Percentiles rank a stretch among this genome's conserved stretches.
phyloP scores from a whole-genome alignment of 768 basidiomycete species.

The Lentinula aciculospora region DNA sequence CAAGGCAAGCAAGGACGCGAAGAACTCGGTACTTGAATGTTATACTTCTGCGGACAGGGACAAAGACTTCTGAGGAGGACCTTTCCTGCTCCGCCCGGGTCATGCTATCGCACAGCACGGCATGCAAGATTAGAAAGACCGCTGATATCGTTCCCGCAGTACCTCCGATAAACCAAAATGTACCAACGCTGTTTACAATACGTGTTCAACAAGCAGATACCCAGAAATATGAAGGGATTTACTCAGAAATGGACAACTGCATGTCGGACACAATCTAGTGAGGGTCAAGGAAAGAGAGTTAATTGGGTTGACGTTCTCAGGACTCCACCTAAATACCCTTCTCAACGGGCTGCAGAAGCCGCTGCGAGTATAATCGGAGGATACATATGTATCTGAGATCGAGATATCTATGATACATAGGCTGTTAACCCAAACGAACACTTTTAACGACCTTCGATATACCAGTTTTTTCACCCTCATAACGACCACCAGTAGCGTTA shows the following conservation, averaged over 20 bases:
- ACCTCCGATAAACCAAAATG: neutral
- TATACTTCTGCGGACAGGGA: neutral
- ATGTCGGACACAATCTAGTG: neutral
- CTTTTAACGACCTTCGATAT: constrained; percentile 90
- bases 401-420: neutral
- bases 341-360: neutral
- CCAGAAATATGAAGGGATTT: neutral
- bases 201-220: neutral
- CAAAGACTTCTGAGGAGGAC: neutral
- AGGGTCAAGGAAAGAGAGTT: neutral
- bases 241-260: neutral
- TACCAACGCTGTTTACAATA: neutral
- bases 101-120: neutral
- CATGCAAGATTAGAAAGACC: neutral
- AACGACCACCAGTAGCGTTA: constrained; percentile 60
- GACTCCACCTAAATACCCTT: too few relatives aligned
- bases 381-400: neutral
- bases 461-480: constrained; percentile 91
- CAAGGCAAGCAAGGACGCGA: constrained; percentile 1
- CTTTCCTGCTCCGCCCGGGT: neutral
- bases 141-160: neutral
- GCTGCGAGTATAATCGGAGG: neutral
- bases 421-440: constrained; percentile 52
- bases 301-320: neutral
- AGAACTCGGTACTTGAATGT: neutral